These are phyloP conservation scores for Zasmidium cellare DNA, from an alignment of 2,329 filamentous ascomycete species.

Conservation along the genomic window DNA sequence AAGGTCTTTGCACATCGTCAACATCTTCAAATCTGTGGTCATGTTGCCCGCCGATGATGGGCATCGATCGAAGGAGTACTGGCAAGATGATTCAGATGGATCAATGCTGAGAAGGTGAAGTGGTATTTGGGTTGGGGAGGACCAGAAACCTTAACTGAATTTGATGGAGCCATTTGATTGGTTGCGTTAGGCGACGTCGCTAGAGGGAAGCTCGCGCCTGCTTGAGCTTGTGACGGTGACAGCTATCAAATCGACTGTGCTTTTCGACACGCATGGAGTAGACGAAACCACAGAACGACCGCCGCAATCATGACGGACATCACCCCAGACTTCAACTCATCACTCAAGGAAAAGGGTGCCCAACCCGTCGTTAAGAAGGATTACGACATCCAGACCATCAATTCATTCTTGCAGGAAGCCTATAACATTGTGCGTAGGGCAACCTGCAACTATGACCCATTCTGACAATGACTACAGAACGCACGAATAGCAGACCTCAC, in stretches of 20 bases:
- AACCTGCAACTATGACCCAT: constrained; percentile 4
- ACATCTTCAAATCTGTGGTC: not conserved
- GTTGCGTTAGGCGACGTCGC: not conserved
- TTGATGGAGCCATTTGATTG: not conserved
- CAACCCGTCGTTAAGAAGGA: constrained; percentile 48
- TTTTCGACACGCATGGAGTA: not conserved
- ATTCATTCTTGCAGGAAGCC: constrained; percentile 90
- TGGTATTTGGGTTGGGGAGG: not conserved
- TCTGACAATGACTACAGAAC: constrained; percentile 59
- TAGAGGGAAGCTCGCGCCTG: not conserved
- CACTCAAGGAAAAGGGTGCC: constrained; percentile 59
- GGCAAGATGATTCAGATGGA: too few relatives aligned
- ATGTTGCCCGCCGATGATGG: not conserved
- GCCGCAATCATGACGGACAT: constrained; percentile 53
- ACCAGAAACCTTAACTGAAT: not conserved
- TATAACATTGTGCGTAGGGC: constrained; percentile 75
- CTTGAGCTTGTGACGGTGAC: not conserved
- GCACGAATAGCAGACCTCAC: constrained; percentile 80
- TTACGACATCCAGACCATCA: constrained; percentile 53
- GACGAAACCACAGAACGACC: not conserved
- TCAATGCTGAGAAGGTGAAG: not conserved
- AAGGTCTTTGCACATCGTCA: not conserved
- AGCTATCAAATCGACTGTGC: not conserved
- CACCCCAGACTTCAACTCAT: constrained; percentile 67
- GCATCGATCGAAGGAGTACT: not conserved